Base-by-base conservation (phyloP, 805 yeast genomes). In the Wickerhamomyces bovis region DNA sequence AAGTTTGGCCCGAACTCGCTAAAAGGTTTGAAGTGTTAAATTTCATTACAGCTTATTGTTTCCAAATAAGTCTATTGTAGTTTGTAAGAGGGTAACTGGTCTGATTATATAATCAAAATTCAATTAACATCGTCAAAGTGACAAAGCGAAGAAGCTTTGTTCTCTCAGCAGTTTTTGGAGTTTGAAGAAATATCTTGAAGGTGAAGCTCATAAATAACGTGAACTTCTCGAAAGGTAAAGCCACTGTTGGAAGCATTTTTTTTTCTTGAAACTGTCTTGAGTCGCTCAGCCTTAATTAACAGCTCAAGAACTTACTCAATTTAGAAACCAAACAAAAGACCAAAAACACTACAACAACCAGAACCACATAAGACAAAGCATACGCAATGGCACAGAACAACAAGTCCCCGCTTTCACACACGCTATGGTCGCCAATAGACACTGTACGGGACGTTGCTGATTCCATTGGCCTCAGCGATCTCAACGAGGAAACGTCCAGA, bases 361-460 rank as follows among this genome's bases (percentile, higher is more conserved):
- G 5, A 28, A 12, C 15, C 10, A 28, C 31, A 16, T 10, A n/a
- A n/a, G n/a, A n/a, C n/a, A n/a, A n/a, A n/a, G n/a, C n/a, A n/a
- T n/a, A 21, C 12, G 12, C 18, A 15, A 43, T 43, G 45, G 31
- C 45, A 20, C 53, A 49, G 44, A 45, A 50, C 42, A 35, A 22
- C 31, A 75, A 76, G 53, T 68, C 80, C 30, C 86, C 87, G 8
- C 68, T 78, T 30, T 89, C 97, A 1, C 95, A 89, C 65, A 87
- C 97, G 1, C 74, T 94, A 49, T 92, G 98, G 99, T 90, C 98
- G 10, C 97, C 98, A 8, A 83, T 86, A 49, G 98, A 94, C 64
- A 94, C 99, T 0, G 97, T 95, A 25, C 85, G 83, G 59, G 99
- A 94, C 70, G 96, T 88, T 15, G 96, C 97, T 0, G 99, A 94